Evolutionary conservation across 2,329 filamentous ascomycete species (phyloP).

Genomic region (Paecilomyces sp.): DNA sequence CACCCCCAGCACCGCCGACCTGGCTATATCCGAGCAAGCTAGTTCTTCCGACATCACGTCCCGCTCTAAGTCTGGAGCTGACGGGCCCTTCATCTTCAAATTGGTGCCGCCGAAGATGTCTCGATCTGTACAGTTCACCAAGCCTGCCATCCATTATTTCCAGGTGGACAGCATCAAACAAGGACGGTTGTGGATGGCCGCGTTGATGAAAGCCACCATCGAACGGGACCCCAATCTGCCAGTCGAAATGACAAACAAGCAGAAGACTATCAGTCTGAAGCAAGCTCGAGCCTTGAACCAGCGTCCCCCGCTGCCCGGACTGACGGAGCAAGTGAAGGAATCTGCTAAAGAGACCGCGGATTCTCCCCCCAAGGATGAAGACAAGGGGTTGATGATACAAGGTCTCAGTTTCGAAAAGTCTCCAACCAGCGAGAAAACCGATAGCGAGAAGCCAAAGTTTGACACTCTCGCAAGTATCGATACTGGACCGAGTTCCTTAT

Average conservation of each 20-base stretch:
- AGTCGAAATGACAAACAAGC: conserved; percentile 88
- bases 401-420: conserved; percentile 17
- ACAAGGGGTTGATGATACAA: conserved; percentile 26
- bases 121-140: conserved; percentile 92
- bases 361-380: conserved; percentile 15
- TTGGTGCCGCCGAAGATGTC: conserved; percentile 83
- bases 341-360: conserved; percentile 5
- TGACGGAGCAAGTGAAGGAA: conserved; percentile 47
- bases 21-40: conserved; percentile 24
- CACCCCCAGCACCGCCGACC: conserved; percentile 28
- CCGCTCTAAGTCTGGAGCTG: conserved; percentile 37
- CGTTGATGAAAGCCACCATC: conserved; percentile 97
- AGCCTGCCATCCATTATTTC: conserved; percentile 95
- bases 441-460: neutral
- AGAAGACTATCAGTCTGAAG: conserved; percentile 87
- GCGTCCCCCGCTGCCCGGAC: conserved; percentile 71
- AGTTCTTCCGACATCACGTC: conserved; percentile 22
- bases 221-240: conserved; percentile 73
- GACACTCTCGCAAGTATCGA: conserved; percentile 17
- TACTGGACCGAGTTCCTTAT: conserved; percentile 16
- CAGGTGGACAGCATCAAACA: conserved; percentile 85
- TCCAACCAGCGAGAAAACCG: conserved; percentile 8
- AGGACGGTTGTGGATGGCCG: conserved; percentile 95
- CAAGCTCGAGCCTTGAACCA: conserved; percentile 86
- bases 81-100: conserved; percentile 95